Base-by-base conservation (phyloP, 139 green algal genomes). In the Mesotaenium endlicherianum region DNA sequence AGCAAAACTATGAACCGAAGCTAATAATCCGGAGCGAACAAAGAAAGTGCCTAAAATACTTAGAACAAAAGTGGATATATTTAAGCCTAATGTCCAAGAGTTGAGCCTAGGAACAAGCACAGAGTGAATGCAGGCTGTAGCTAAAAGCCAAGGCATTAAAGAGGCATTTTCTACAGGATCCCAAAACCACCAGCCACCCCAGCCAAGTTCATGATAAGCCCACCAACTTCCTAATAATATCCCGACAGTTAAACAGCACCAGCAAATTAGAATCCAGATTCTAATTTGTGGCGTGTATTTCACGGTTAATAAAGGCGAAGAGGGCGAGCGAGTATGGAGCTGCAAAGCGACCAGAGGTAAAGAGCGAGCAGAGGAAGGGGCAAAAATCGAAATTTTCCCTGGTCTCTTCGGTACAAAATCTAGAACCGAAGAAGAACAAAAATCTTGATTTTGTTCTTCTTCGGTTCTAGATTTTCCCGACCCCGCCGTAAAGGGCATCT, bases 161-260 rank as follows among this genome's bases (percentile, higher is more conserved):
- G 69, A 76, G 31, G 69, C 69, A 38, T 76, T 76, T 53, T 76
- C 69, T 34, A 76, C 69, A 38, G 69, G 69, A 77, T 77, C 69
- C 69, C 69, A 77, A 55, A 77, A 77, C 69, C 69, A 77, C 69
- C 69, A 77, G 16, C 69, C 69, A 5, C 69, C 69, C 69, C 69
- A 77, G 55, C 69, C 69, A 77, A 77, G 69, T 49, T 77, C 69
- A 77, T 77, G 69, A 49, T 77, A 77, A 59, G 69, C 69, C 69
- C 69, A 77, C 69, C 69, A 77, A 77, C 69, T 77, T 55, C 69
- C 69, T 39, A 77, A 39, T 47, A 77, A 49, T 39, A 77, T 77
- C 8, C 69, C 69, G 30, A 77, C 69, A 59, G 69, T 77, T 59
- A 77, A 57, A 55, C 53, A 77, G 55, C 26, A 77, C 69, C 69